These are phyloP conservation scores for Eutrema japonicum DNA, from an alignment of 345 rosid species.

Conservation along the genomic window DNA sequence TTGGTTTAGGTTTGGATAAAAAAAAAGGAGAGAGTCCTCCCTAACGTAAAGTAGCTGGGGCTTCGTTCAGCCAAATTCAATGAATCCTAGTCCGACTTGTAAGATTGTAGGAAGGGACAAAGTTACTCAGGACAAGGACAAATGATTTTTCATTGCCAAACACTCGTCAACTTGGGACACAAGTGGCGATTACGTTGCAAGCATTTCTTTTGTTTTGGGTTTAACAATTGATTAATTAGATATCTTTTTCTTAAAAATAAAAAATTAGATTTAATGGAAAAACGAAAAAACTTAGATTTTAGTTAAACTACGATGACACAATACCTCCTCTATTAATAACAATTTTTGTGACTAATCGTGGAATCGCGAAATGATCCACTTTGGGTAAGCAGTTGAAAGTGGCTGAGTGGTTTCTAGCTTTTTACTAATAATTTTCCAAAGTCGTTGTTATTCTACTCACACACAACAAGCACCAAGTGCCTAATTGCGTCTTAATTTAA, in stretches of 20 bases:
- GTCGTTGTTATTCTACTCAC: constrained; percentile 43
- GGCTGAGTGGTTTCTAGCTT: constrained; percentile 43
- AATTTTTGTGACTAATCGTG: constrained; percentile 13
- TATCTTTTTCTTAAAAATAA: neutral
- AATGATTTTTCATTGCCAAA: constrained; percentile 1
- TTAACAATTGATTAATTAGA: constrained; percentile 19
- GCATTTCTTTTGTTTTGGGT: constrained; percentile 26
- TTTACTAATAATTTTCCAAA: constrained; percentile 13
- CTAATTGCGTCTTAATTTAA: constrained; percentile 39
- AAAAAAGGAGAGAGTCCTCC: neutral
- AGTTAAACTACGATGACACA: constrained; percentile 17
- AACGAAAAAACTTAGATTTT: neutral
- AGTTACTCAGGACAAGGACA: constrained; percentile 16
- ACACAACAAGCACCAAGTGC: constrained; percentile 45
- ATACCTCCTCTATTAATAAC: neutral
- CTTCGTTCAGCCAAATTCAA: neutral
- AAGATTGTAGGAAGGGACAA: neutral
- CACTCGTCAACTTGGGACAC: constrained; percentile 32
- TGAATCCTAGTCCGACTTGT: neutral
- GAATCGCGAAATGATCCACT: constrained; percentile 34
- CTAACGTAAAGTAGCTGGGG: neutral
- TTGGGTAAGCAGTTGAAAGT: constrained; percentile 45
- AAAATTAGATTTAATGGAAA: neutral
- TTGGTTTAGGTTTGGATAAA: constrained; percentile 3
- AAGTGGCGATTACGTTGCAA: constrained; percentile 39